These are phyloP conservation scores for Wickerhamomyces sp. DNA, from an alignment of 1,139 yeast genomes.

Conservation along the genomic window DNA sequence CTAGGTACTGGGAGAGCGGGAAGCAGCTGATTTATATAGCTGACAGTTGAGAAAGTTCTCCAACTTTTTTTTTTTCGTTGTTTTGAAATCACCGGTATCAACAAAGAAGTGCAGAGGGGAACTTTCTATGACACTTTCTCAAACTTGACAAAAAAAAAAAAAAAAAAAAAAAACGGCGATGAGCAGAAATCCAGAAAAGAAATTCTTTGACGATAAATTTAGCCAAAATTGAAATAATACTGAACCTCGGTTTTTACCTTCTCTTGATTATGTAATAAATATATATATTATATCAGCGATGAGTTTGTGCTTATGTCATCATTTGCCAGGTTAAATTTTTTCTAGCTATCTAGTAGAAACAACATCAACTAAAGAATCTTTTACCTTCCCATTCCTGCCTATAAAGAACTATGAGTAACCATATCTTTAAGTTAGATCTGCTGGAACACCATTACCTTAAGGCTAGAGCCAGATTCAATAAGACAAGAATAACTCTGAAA, in stretches of 20 bases:
- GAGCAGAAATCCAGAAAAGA: neutral
- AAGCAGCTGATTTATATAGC: neutral
- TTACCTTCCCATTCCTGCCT: neutral
- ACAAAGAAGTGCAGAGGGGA: neutral
- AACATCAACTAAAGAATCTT: neutral
- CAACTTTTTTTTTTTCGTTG: too few species aligned
- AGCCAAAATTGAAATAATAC: too few species aligned
- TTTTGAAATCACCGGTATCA: too few species aligned
- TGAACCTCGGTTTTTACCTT: too few species aligned
- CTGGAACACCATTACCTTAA: constrained; percentile 5
- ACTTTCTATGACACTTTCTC: neutral
- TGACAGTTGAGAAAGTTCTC: neutral
- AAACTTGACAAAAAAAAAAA: neutral
- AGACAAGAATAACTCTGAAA: constrained; percentile 5
- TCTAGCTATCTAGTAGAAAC: too few species aligned
- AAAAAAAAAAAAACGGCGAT: neutral
- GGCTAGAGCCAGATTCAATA: constrained; percentile 6
- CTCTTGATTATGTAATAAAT: too few species aligned
- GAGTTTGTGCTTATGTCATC: neutral
- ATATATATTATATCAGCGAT: neutral
- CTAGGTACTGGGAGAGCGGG: neutral
- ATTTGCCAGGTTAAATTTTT: too few species aligned
- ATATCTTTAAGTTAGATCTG: constrained; percentile 8
- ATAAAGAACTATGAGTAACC: constrained; percentile 1
- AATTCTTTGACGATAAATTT: neutral